Percentiles rank a stretch among this genome's conserved stretches.
phyloP scores from a whole-genome alignment of 2,329 filamentous ascomycete species.

The Phialophora verrucosa region DNA sequence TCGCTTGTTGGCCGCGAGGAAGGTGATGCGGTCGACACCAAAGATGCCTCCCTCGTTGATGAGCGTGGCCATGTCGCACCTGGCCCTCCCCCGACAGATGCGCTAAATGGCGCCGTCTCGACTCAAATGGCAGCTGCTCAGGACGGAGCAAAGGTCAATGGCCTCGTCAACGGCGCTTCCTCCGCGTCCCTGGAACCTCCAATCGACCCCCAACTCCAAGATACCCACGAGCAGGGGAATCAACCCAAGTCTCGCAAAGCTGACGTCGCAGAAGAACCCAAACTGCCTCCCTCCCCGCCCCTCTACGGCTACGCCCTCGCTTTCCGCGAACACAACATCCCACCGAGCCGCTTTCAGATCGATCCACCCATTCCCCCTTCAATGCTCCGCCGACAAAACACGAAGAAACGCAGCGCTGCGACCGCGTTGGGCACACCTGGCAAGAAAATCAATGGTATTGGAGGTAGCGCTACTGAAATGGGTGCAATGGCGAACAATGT shows the following conservation, averaged over 20 bases:
- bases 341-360: constrained; percentile 39
- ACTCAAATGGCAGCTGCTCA: constrained; percentile 11
- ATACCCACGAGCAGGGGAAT: background rate
- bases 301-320: constrained; percentile 38
- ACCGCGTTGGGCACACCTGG: constrained; percentile 28
- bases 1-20: constrained; percentile 18
- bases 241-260: background rate
- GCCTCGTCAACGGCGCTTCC: constrained; percentile 29
- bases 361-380: constrained; percentile 39
- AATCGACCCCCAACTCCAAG: constrained; percentile 5
- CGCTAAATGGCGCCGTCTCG: constrained; percentile 28
- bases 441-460: constrained; percentile 21
- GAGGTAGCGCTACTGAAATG: constrained; percentile 1
- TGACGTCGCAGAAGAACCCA: background rate
- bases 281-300: constrained; percentile 16
- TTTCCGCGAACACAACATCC: constrained; percentile 36
- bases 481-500: constrained; percentile 12
- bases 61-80: constrained; percentile 34
- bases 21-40: constrained; percentile 12
- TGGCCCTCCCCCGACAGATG: constrained; percentile 37
- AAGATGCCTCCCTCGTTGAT: constrained; percentile 30
- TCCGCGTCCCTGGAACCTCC: constrained; percentile 2
- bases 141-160: constrained; percentile 29
- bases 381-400: constrained; percentile 37
- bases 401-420: constrained; percentile 32